Conservation (phyloP, 139 green algal species). For the Closterium sp. region DNA sequence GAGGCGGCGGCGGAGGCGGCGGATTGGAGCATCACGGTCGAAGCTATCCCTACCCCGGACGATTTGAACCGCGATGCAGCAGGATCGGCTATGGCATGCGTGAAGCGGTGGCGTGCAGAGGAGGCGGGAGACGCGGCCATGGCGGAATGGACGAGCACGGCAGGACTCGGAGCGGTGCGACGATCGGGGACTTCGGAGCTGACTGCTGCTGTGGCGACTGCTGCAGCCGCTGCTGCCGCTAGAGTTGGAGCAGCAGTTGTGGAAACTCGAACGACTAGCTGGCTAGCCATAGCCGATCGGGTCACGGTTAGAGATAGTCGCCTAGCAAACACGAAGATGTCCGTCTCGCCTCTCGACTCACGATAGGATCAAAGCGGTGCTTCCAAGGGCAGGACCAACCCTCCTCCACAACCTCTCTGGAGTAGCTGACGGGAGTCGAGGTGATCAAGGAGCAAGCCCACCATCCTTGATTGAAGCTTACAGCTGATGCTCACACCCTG, state of each 20-base stretch:
- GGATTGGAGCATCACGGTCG: not conserved
- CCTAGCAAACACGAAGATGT: not conserved
- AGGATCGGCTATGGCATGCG: not conserved
- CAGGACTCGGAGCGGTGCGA: not conserved
- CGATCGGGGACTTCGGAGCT: not conserved
- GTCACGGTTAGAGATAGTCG: not conserved
- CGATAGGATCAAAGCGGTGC: not conserved
- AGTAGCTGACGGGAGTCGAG: no score
- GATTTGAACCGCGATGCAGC: not conserved
- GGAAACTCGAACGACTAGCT: not conserved
- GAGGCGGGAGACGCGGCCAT: not conserved
- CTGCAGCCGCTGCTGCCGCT: not conserved
- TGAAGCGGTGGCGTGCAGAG: not conserved
- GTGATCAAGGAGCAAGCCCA: no score
- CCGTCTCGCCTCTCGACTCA: not conserved
- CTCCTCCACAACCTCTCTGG: no score
- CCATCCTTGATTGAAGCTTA: no score
- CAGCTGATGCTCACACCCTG: no score
- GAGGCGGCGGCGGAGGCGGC: no score
- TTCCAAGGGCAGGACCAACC: not conserved
- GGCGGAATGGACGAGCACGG: not conserved
- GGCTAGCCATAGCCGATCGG: not conserved
- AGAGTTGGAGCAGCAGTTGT: not conserved
- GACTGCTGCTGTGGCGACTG: not conserved
- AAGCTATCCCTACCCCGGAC: not conserved